Evolutionary conservation across 768 basidiomycete genomes (phyloP).

Genomic region (Leucogyrophana mollusca): DNA sequence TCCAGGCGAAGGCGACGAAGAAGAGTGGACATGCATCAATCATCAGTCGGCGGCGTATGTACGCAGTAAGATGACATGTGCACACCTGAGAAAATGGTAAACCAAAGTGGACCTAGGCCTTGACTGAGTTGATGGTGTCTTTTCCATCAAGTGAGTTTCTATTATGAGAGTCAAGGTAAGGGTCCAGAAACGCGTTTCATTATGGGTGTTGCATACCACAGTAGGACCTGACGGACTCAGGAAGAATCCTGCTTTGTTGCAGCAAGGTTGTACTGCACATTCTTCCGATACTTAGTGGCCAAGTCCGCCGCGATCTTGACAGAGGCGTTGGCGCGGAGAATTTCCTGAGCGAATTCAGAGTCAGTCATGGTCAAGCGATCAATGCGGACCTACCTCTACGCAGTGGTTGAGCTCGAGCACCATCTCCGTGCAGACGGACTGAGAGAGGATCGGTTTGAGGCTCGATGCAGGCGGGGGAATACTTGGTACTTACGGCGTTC

Average conservation of each 20-base stretch:
- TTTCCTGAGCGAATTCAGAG: conserved; percentile 50
- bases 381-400: conserved; percentile 77
- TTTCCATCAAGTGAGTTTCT: no score
- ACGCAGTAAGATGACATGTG: no score
- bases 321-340: conserved; percentile 72
- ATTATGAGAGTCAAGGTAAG: no score
- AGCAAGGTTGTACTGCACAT: conserved; percentile 90
- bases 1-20: no score
- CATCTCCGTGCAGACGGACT: conserved; percentile 94
- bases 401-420: conserved; percentile 87
- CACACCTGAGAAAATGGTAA: no score
- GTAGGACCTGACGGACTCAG: no score
- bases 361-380: conserved; percentile 10
- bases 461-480: background rate
- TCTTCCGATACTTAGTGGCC: conserved; percentile 84
- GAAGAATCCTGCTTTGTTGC: conserved; percentile 48
- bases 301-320: conserved; percentile 83
- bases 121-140: no score
- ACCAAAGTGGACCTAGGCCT: no score
- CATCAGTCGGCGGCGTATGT: no score
- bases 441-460: conserved; percentile 3
- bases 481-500: conserved; percentile 62
- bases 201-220: no score
- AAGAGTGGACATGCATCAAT: no score
- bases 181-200: no score